phyloP scores from a whole-genome alignment of 805 yeast genomes.

The Candida suzukii region DNA sequence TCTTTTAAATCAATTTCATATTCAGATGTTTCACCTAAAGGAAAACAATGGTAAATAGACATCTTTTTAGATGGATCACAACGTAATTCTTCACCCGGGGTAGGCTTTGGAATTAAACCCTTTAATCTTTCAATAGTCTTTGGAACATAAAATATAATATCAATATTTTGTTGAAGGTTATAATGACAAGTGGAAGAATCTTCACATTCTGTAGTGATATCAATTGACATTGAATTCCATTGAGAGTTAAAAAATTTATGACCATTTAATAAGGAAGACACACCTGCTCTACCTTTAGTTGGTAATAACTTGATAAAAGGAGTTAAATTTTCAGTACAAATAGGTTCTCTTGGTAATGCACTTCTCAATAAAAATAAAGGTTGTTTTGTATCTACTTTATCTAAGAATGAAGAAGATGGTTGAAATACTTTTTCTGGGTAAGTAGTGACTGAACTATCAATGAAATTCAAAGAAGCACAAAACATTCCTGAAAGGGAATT shows the following conservation, averaged over 20 bases:
- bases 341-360: slow-evolving; percentile 88
- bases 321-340: slow-evolving; percentile 94
- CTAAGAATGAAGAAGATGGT: slow-evolving; percentile 14
- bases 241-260: slow-evolving; percentile 83
- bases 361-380: slow-evolving; percentile 62
- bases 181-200: slow-evolving; percentile 35
- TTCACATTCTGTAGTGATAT: slow-evolving; percentile 53
- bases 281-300: slow-evolving; percentile 85
- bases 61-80: slow-evolving; percentile 62
- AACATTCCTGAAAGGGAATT: slow-evolving; percentile 83
- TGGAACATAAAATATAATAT: slow-evolving; percentile 65
- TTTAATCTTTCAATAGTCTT: slow-evolving; percentile 55
- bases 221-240: slow-evolving; percentile 93
- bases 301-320: slow-evolving; percentile 89
- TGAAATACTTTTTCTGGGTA: slow-evolving; percentile 42
- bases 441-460: slow-evolving; percentile 74
- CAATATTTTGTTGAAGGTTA: slow-evolving; percentile 58
- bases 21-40: slow-evolving; percentile 45
- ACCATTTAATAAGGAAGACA: slow-evolving; percentile 81
- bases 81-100: slow-evolving; percentile 56
- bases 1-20: slow-evolving; percentile 48
- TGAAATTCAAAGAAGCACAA: slow-evolving; percentile 90
- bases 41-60: slow-evolving; percentile 72
- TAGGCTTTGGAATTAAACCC: slow-evolving; percentile 77
- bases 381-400: slow-evolving; percentile 25